Conservation (phyloP, 1,284 basidiomycete genomes). For the Boletellus sp. region DNA sequence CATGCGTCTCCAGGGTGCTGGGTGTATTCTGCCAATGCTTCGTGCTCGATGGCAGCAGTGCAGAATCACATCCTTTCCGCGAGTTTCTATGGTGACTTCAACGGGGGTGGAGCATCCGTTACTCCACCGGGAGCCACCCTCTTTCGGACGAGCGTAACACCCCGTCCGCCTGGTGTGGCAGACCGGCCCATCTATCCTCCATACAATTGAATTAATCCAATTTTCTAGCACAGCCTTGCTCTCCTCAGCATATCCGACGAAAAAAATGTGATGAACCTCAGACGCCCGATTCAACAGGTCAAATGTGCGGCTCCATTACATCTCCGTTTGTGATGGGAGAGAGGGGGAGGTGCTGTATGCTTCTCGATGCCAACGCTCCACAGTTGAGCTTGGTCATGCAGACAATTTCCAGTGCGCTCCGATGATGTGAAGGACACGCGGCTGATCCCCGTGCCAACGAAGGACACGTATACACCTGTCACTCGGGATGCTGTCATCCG, state of each 20-base stretch:
- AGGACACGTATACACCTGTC: conserved; percentile 15
- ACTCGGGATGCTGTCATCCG: conserved; percentile 30
- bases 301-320: conserved; percentile 1
- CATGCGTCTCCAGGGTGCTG: neutral
- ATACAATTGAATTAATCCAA: conserved; percentile 5
- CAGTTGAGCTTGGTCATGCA: conserved; percentile 7
- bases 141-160: neutral
- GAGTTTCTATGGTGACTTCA: neutral
- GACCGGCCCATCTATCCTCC: neutral
- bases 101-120: neutral
- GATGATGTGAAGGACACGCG: conserved; percentile 14
- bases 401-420: conserved; percentile 20
- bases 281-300: conserved; percentile 5
- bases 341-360: neutral
- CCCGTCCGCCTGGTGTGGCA: conserved; percentile 2
- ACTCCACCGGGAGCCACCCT: neutral
- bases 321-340: conserved; percentile 6
- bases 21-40: neutral
- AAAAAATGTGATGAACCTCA: conserved; percentile 2
- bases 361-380: conserved; percentile 11
- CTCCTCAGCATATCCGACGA: conserved; percentile 2
- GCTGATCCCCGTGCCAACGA: conserved; percentile 28
- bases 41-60: neutral
- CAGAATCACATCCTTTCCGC: neutral
- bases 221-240: conserved; percentile 17